phyloP scores from a whole-genome alignment of 805 yeast species.

The Wickerhamiella parazyma region DNA sequence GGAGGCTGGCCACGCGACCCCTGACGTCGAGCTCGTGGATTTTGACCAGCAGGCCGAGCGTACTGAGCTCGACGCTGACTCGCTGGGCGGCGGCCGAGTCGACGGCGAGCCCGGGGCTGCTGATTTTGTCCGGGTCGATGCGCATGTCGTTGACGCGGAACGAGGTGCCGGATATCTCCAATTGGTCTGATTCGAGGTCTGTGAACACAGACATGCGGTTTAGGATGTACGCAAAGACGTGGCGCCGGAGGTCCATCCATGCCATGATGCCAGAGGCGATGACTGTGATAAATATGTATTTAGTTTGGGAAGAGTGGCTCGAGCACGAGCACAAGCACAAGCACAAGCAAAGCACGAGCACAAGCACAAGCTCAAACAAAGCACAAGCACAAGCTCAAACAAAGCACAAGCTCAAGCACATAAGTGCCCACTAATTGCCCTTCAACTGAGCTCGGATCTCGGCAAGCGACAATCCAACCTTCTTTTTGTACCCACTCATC shows the following conservation, averaged over 20 bases:
- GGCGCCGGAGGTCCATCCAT: constrained; percentile 52
- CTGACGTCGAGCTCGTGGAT: constrained; percentile 44
- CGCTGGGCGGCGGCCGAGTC: constrained; percentile 47
- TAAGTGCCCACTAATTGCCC: neutral
- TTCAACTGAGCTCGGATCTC: constrained; percentile 5
- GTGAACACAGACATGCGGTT: constrained; percentile 74
- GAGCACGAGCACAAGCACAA: too few relatives aligned
- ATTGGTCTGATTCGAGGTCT: constrained; percentile 63
- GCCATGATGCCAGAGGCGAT: constrained; percentile 13
- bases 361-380: too few relatives aligned
- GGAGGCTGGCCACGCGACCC: constrained; percentile 9
- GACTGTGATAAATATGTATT: too few relatives aligned
- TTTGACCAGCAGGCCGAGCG: constrained; percentile 53
- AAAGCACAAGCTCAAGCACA: too few relatives aligned
- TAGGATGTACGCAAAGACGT: constrained; percentile 64
- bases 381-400: too few relatives aligned
- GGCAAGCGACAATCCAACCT: constrained; percentile 6
- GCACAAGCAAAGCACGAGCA: too few relatives aligned
- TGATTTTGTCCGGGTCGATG: constrained; percentile 57
- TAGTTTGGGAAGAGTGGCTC: too few relatives aligned
- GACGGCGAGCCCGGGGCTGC: constrained; percentile 44
- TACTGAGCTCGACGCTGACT: constrained; percentile 45
- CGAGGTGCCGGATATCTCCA: constrained; percentile 60
- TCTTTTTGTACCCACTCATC: constrained; percentile 1
- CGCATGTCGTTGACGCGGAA: constrained; percentile 40